Evolutionary conservation across 495 filamentous ascomycete genomes (phyloP).

Genomic region (Hypoxylon rickii): DNA sequence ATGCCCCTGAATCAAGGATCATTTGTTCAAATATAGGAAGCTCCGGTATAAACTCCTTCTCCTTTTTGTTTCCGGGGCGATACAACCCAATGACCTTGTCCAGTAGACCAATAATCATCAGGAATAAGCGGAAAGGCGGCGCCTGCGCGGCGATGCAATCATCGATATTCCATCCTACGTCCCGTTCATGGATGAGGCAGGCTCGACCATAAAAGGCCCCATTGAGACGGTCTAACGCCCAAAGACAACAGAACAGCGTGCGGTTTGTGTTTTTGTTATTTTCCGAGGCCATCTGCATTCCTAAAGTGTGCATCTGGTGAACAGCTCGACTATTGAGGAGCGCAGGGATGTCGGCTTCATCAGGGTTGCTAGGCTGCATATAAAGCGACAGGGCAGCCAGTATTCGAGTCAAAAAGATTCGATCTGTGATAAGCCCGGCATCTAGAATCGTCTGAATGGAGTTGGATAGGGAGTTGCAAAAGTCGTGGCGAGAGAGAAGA

Average conservation of each 20-base stretch:
- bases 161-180: constrained; percentile 62
- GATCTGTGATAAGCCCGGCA: constrained; percentile 37
- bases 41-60: constrained; percentile 53
- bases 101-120: constrained; percentile 56
- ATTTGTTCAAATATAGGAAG: constrained; percentile 72
- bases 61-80: constrained; percentile 59
- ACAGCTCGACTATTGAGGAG: constrained; percentile 43
- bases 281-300: constrained; percentile 59
- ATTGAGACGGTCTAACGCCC: constrained; percentile 69
- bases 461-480: constrained; percentile 42
- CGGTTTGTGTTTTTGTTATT: constrained; percentile 33
- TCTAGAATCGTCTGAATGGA: constrained; percentile 40
- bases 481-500: constrained; percentile 41
- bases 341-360: constrained; percentile 40
- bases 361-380: constrained; percentile 38
- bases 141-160: constrained; percentile 48
- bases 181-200: constrained; percentile 66
- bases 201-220: constrained; percentile 67
- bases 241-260: constrained; percentile 68
- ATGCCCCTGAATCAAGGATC: constrained; percentile 52
- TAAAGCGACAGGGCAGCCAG: constrained; percentile 41
- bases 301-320: constrained; percentile 68
- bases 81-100: constrained; percentile 72
- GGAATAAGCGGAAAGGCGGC: constrained; percentile 52
- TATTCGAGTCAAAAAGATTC: constrained; percentile 39